Evolutionary conservation across 148 eudicot genomes (phyloP).

Genomic region (Fagopyrum tataricum): DNA sequence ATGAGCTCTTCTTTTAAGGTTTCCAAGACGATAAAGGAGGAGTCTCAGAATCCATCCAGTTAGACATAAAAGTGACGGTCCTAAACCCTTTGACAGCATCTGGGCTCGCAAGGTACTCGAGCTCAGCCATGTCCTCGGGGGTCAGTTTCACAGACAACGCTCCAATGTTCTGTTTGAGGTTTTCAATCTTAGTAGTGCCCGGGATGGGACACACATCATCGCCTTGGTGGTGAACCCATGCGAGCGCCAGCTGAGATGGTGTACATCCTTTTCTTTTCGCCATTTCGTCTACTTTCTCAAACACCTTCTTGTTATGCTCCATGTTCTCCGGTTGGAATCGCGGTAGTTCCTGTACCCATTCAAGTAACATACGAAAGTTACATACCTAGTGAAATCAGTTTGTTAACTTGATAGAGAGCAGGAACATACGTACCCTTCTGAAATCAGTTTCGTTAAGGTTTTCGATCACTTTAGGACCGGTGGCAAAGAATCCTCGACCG

Average conservation of each 20-base stretch:
- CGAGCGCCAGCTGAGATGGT: constrained; percentile 3
- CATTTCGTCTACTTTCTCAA: background rate
- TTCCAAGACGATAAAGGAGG: background rate
- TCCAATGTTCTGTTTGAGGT: constrained; percentile 3
- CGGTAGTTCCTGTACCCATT: background rate
- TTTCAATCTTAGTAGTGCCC: constrained; percentile 12
- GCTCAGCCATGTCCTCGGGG: constrained; percentile 9
- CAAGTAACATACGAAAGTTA: background rate
- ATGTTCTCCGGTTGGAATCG: constrained; percentile 7
- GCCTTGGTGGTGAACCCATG: constrained; percentile 12
- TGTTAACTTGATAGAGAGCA: background rate
- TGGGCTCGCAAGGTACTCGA: background rate
- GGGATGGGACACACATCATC: constrained; percentile 14
- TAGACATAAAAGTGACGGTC: background rate
- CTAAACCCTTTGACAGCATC: constrained; percentile 6
- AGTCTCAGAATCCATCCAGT: background rate
- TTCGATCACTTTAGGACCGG: background rate
- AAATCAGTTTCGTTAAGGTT: background rate
- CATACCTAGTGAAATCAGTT: too few relatives aligned
- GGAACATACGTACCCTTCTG: constrained; percentile 1
- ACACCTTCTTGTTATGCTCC: constrained; percentile 13
- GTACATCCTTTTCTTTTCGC: constrained; percentile 10
- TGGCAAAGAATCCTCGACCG: constrained; percentile 11
- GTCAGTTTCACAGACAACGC: constrained; percentile 1
- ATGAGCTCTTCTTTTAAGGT: background rate